Evolutionary conservation across 768 basidiomycete species (phyloP).

Genomic region (Agrocybe praecox): DNA sequence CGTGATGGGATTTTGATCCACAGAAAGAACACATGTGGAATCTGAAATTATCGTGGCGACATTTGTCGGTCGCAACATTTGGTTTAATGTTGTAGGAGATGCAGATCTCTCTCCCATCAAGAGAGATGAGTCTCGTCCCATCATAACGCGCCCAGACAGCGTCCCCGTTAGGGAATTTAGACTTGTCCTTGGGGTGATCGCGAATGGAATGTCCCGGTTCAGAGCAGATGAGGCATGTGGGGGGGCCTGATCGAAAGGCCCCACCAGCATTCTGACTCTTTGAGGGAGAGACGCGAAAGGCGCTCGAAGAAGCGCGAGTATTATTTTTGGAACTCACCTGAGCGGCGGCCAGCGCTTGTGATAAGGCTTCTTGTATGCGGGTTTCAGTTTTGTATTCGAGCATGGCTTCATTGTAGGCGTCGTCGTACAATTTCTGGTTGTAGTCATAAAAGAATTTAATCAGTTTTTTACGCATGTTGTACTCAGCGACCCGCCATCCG

Average conservation of each 20-base stretch:
- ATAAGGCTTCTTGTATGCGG: too few relatives aligned
- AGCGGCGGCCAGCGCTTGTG: background rate
- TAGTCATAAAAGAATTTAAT: too few relatives aligned
- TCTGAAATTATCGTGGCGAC: background rate
- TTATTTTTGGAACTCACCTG: background rate
- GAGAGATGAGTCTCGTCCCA: background rate
- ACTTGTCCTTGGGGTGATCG: background rate
- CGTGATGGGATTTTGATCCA: background rate
- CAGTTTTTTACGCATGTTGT: background rate
- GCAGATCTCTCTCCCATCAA: background rate
- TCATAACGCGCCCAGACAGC: background rate
- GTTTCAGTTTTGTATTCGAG: background rate
- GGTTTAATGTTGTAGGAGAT: background rate
- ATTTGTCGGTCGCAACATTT: background rate
- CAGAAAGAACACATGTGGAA: slow-evolving; percentile 10
- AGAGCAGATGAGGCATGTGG: background rate
- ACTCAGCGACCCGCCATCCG: background rate
- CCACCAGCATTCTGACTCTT: background rate
- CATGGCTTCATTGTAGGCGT: background rate
- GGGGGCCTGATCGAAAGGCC: background rate
- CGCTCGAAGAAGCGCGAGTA: background rate
- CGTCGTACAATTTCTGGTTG: too few relatives aligned
- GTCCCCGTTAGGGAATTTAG: background rate
- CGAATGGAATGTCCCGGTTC: background rate
- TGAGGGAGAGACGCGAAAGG: background rate